Base-by-base conservation (phyloP, 441 rosid genomes). In the Pelargonium cotyledonis region DNA sequence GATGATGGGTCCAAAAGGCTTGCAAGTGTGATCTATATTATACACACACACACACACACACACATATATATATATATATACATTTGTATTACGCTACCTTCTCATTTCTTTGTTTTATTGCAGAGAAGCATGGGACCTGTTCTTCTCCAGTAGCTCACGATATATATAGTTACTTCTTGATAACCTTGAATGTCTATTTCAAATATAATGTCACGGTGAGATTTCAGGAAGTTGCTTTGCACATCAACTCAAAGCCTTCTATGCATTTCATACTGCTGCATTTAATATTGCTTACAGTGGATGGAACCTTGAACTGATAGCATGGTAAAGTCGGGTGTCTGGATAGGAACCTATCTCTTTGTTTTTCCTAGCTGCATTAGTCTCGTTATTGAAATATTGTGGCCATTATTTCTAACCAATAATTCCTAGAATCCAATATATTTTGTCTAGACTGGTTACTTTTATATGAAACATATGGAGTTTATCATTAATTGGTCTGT, bases 61-160 rank as follows among this genome's bases (percentile, higher is more conserved):
- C 23, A 21, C 23, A n/a, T n/a, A n/a, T n/a, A n/a, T n/a, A 21
- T 21, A 21, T 21, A 21, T 21, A 26, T 26, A 26, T 26, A 26
- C 1, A 26, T 26, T 26, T 26, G 29, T 26, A 26, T 26, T 26
- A 26, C 29, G 2, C 29, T 26, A 31, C 38, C 38, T 38, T 70
- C 46, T 29, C 65, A 12, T 60, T 63, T 60, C 71, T 70, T 43
- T 63, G 60, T 62, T 77, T 61, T 55, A 65, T 67, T 78, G 81
- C 89, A 94, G 97, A 91, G 90, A 94, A 89, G 80, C 98, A 94
- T 46, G 97, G 98, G 68, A 94, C 97, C 69, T 94, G 97, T 78
- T 85, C 92, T 58, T 80, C 68, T 80, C 88, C 96, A 67, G 96
- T 91, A 65, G 11, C 78, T 74, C 71, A 64, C 57, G 97, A 94